Conservation (phyloP, 1,284 basidiomycete genomes). For the Ustilago bromivora region DNA sequence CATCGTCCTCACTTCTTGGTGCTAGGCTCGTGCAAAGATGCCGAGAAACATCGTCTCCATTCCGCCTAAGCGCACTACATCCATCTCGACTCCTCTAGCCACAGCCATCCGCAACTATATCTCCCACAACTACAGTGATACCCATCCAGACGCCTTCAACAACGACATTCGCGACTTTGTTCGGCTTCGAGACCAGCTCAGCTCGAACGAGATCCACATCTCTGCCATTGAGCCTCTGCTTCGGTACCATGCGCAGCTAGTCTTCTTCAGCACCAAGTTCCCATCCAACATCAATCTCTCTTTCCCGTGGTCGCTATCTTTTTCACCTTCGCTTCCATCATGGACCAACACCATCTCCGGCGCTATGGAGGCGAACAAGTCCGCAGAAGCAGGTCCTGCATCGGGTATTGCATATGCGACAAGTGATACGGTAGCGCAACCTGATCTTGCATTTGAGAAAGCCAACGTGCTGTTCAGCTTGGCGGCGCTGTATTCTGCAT, state of each 20-base stretch:
- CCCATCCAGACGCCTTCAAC: slow-evolving; percentile 90
- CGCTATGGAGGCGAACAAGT: slow-evolving; percentile 43
- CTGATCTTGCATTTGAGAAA: slow-evolving; percentile 55
- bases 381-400: slow-evolving; percentile 34
- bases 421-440: slow-evolving; percentile 52
- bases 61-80: slow-evolving; percentile 53
- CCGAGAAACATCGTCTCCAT: slow-evolving; percentile 61
- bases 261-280: slow-evolving; percentile 80
- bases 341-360: slow-evolving; percentile 46
- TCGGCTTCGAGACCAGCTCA: slow-evolving; percentile 74
- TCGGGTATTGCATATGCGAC: slow-evolving; percentile 42
- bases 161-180: slow-evolving; percentile 82
- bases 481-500: slow-evolving; percentile 55
- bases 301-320: slow-evolving; percentile 62
- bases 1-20: neutral
- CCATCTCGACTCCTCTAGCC: slow-evolving; percentile 43
- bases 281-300: slow-evolving; percentile 73
- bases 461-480: slow-evolving; percentile 57
- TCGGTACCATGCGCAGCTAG: slow-evolving; percentile 87
- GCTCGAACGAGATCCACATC: slow-evolving; percentile 74
- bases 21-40: slow-evolving; percentile 27
- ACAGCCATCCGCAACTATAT: slow-evolving; percentile 78
- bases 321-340: slow-evolving; percentile 47
- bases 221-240: slow-evolving; percentile 31
- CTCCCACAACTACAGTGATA: slow-evolving; percentile 76